Conservation (phyloP, 164 flowering plant genomes). For the Vitis vinifera region DNA sequence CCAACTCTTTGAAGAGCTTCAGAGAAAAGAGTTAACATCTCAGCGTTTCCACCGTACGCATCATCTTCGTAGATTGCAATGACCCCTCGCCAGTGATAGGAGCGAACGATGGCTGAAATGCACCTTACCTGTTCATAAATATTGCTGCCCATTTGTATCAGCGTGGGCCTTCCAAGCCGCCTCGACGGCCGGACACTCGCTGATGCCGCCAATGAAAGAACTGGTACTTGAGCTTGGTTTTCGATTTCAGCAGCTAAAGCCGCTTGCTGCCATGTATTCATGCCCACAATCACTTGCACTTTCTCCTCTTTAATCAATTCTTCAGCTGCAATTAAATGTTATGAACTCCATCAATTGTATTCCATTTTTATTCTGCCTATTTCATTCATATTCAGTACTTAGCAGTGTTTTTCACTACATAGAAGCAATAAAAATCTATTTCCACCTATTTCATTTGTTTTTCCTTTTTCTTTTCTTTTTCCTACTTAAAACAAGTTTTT, state of each 20-base stretch:
- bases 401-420: no score
- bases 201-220: conserved; percentile 40
- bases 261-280: conserved; percentile 47
- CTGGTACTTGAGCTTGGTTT: conserved; percentile 35
- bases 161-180: conserved; percentile 40
- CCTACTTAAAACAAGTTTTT: no score
- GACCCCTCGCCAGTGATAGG: conserved; percentile 37
- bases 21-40: conserved; percentile 18
- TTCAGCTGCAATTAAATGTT: conserved; percentile 25
- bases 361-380: no score
- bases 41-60: conserved; percentile 27
- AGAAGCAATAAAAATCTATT: no score
- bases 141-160: conserved; percentile 33
- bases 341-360: no score
- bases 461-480: no score
- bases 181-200: conserved; percentile 23
- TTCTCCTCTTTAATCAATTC: conserved; percentile 23
- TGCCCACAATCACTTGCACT: conserved; percentile 32
- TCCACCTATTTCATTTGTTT: no score
- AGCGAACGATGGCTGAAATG: conserved; percentile 33
- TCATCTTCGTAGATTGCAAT: conserved; percentile 45
- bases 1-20: conserved; percentile 25
- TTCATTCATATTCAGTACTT: no score
- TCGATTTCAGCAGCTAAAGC: conserved; percentile 44
- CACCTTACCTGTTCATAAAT: conserved; percentile 26